Conservation (phyloP, 2,329 filamentous ascomycete genomes). For the Cercospora sesami region DNA sequence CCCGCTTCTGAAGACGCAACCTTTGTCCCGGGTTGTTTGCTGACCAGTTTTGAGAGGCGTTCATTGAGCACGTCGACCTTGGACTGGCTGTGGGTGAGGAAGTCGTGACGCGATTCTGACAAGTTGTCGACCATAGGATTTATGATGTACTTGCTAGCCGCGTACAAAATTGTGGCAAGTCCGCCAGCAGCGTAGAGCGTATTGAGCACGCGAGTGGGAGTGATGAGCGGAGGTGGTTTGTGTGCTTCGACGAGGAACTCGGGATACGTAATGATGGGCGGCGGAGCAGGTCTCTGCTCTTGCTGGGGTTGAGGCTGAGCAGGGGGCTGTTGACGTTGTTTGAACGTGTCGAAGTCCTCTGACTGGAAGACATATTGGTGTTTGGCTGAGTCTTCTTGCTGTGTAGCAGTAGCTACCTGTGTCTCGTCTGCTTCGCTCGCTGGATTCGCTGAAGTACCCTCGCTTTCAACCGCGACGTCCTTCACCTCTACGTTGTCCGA, state of each 20-base stretch:
- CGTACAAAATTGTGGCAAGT: slow-evolving; percentile 63
- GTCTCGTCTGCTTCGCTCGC: slow-evolving; percentile 6
- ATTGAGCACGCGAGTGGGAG: slow-evolving; percentile 56
- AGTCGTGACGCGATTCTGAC: slow-evolving; percentile 58
- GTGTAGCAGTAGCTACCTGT: neutral
- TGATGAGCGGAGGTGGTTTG: slow-evolving; percentile 61
- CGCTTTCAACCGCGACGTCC: slow-evolving; percentile 9
- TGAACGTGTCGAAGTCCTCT: slow-evolving; percentile 34
- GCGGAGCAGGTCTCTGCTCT: slow-evolving; percentile 44
- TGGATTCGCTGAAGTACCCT: neutral
- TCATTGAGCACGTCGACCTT: slow-evolving; percentile 59
- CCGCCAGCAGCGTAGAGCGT: slow-evolving; percentile 59
- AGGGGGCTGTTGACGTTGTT: slow-evolving; percentile 26
- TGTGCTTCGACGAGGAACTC: slow-evolving; percentile 62
- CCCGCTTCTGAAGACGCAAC: slow-evolving; percentile 38
- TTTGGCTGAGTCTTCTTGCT: neutral
- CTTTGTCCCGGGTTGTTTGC: slow-evolving; percentile 30
- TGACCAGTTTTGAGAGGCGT: slow-evolving; percentile 46
- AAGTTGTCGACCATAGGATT: slow-evolving; percentile 60
- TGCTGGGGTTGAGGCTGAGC: slow-evolving; percentile 24
- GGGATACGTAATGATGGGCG: slow-evolving; percentile 67
- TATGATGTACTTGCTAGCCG: slow-evolving; percentile 67
- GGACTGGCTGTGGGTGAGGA: slow-evolving; percentile 52
- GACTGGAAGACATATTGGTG: slow-evolving; percentile 23
- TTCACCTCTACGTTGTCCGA: neutral